Percentiles rank a stretch among this genome's conserved stretches.
Conservation (phyloP, 495 filamentous ascomycete species). For the Penicillium egyptiacum region DNA sequence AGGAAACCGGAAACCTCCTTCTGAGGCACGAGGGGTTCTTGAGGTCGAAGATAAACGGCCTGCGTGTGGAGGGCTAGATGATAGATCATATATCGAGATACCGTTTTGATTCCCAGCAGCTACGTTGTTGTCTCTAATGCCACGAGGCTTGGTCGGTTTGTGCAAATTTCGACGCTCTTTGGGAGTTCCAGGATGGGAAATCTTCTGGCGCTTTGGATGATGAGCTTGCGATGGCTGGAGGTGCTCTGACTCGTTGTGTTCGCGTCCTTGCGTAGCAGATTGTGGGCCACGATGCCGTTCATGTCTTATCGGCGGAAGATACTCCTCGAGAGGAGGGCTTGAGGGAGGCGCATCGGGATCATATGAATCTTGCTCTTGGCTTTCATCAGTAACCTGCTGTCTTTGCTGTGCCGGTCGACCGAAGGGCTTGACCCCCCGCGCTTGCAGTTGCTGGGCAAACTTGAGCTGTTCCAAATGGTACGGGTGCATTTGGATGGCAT, state of each 20-base stretch:
- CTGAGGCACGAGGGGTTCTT: slow-evolving; percentile 20
- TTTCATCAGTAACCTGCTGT: slow-evolving; percentile 51
- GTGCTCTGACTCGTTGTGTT: background rate
- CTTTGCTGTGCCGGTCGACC: slow-evolving; percentile 12
- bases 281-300: slow-evolving; percentile 12
- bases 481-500: slow-evolving; percentile 73
- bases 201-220: slow-evolving; percentile 36
- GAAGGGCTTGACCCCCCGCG: slow-evolving; percentile 53
- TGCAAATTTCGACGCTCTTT: slow-evolving; percentile 14
- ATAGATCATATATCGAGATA: slow-evolving; percentile 31
- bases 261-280: background rate
- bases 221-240: slow-evolving; percentile 4
- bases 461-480: slow-evolving; percentile 66
- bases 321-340: slow-evolving; percentile 35
- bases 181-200: slow-evolving; percentile 25
- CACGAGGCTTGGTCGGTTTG: slow-evolving; percentile 17
- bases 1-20: slow-evolving; percentile 42
- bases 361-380: slow-evolving; percentile 45
- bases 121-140: slow-evolving; percentile 30
- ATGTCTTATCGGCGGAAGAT: slow-evolving; percentile 15
- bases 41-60: slow-evolving; percentile 30
- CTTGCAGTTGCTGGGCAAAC: slow-evolving; percentile 58
- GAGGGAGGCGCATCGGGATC: slow-evolving; percentile 32
- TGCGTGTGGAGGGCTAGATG: slow-evolving; percentile 45
- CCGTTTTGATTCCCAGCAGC: slow-evolving; percentile 12